Percentiles rank a stretch among this genome's conserved stretches.
Conservation (phyloP, 2,329 filamentous ascomycete species). For the Hypoxylon sp. region DNA sequence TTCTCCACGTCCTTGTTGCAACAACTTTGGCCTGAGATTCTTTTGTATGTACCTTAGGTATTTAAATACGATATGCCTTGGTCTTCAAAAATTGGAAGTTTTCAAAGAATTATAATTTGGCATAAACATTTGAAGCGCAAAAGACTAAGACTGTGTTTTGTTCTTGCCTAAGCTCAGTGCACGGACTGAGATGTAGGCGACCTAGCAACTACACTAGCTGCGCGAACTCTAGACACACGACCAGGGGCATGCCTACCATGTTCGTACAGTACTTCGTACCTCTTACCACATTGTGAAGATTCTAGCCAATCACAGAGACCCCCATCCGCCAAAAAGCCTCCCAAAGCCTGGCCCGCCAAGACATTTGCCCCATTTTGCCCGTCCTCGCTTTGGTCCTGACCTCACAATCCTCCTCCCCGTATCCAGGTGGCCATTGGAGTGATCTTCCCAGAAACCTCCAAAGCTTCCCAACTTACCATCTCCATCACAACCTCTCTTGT, state of each 20-base stretch:
- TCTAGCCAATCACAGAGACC: constrained; percentile 37
- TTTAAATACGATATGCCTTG: background rate
- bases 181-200: background rate
- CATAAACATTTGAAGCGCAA: constrained; percentile 12
- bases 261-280: constrained; percentile 36
- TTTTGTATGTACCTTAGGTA: background rate
- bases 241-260: constrained; percentile 33
- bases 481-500: constrained; percentile 47
- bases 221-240: constrained; percentile 32
- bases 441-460: constrained; percentile 47
- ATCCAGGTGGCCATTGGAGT: constrained; percentile 44
- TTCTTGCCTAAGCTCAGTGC: constrained; percentile 3
- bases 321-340: constrained; percentile 30
- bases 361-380: constrained; percentile 44
- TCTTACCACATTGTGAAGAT: constrained; percentile 43
- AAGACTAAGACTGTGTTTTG: constrained; percentile 9
- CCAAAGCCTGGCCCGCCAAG: constrained; percentile 43
- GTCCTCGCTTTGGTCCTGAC: constrained; percentile 44
- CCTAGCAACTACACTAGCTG: constrained; percentile 6
- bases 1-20: background rate
- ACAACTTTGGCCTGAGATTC: background rate
- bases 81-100: background rate
- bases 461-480: constrained; percentile 49
- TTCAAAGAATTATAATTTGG: background rate
- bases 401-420: constrained; percentile 47